Percentiles rank a stretch among this genome's conserved stretches.
These are phyloP conservation scores for Botrytis porri DNA, from an alignment of 2,329 filamentous ascomycete species.

Conservation along the genomic window DNA sequence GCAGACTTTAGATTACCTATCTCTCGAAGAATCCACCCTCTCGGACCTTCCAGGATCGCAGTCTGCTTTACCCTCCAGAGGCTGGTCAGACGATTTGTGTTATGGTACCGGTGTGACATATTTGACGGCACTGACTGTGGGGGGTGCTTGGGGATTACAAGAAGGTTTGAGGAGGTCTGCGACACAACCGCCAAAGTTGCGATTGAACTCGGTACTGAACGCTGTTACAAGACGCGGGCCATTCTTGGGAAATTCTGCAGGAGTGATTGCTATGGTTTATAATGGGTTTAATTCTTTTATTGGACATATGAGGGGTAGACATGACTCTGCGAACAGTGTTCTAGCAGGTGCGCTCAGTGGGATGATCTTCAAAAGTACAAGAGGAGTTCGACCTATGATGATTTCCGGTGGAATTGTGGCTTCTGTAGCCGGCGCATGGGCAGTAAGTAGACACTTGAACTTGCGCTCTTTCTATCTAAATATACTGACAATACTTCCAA, in stretches of 20 bases:
- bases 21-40: conserved; percentile 86
- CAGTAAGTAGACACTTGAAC: conserved; percentile 58
- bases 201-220: conserved; percentile 92
- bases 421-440: conserved; percentile 80
- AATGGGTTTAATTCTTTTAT: conserved; percentile 88
- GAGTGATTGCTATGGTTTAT: conserved; percentile 93
- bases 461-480: not conserved
- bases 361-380: conserved; percentile 94
- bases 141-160: conserved; percentile 87
- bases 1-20: conserved; percentile 91
- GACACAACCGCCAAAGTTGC: conserved; percentile 78
- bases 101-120: conserved; percentile 97
- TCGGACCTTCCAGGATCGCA: conserved; percentile 82
- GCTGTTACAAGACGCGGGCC: conserved; percentile 89
- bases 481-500: conserved; percentile 34
- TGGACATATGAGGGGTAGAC: conserved; percentile 75
- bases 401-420: conserved; percentile 91
- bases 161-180: conserved; percentile 83
- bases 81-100: conserved; percentile 97
- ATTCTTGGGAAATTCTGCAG: conserved; percentile 93
- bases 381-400: conserved; percentile 86
- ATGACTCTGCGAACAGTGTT: conserved; percentile 88
- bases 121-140: conserved; percentile 77
- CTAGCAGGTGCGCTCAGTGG: conserved; percentile 82
- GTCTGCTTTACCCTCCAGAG: conserved; percentile 87